phyloP scores from a whole-genome alignment of 129 eudicot genomes.

The Pulicaria dysenterica region DNA sequence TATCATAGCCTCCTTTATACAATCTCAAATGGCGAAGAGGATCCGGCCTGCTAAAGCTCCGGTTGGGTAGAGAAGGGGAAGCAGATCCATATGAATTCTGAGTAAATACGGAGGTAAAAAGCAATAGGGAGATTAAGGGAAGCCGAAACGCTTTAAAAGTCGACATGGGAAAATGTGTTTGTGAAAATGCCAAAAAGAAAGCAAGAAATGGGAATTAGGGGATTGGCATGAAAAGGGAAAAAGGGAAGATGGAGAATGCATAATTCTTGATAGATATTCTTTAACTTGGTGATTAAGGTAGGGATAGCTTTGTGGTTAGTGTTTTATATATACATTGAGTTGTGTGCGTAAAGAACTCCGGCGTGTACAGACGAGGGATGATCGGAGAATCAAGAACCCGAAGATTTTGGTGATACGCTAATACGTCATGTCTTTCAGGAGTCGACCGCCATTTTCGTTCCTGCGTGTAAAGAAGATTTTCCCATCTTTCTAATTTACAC shows the following conservation, averaged over 20 bases:
- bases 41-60: slow-evolving; percentile 44
- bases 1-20: slow-evolving; percentile 60
- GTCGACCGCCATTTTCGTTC: slow-evolving; percentile 31
- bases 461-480: slow-evolving; percentile 19
- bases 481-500: not conserved
- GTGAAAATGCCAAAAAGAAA: slow-evolving; percentile 13
- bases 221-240: slow-evolving; percentile 12
- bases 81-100: slow-evolving; percentile 38
- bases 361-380: slow-evolving; percentile 29
- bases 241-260: slow-evolving; percentile 32
- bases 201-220: slow-evolving; percentile 6
- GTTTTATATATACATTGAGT: slow-evolving; percentile 20
- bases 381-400: slow-evolving; percentile 40
- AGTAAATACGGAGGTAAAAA: slow-evolving; percentile 38
- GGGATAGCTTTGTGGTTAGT: slow-evolving; percentile 57
- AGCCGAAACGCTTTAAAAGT: slow-evolving; percentile 29
- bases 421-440: slow-evolving; percentile 23
- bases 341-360: not conserved
- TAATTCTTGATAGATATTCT: slow-evolving; percentile 4
- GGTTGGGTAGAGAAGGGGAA: slow-evolving; percentile 25
- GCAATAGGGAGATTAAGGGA: slow-evolving; percentile 35
- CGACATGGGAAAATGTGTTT: slow-evolving; percentile 36
- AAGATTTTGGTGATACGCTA: slow-evolving; percentile 37
- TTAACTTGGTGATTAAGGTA: slow-evolving; percentile 59
- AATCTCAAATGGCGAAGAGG: slow-evolving; percentile 50